Evolutionary conservation across 2,329 filamentous ascomycete species (phyloP).

Genomic region (Trichoderma koningii): DNA sequence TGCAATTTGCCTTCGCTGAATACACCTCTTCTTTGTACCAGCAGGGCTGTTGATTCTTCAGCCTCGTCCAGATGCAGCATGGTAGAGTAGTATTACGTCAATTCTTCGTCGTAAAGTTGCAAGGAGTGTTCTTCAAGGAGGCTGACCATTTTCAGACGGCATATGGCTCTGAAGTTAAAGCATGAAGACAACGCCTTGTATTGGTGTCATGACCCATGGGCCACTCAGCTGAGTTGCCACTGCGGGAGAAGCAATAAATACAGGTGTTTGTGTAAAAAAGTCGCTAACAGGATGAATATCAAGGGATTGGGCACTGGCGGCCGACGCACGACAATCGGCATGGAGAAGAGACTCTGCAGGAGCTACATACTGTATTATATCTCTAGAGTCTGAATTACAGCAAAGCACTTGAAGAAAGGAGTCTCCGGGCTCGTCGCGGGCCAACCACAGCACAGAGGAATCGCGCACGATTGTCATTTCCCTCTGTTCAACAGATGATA

Average conservation of each 20-base stretch:
- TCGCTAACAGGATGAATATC: background rate
- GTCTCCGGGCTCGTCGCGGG: background rate
- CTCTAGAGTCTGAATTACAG: background rate
- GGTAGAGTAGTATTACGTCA: background rate
- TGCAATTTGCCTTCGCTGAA: background rate
- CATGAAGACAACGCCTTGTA: background rate
- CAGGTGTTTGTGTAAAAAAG: background rate
- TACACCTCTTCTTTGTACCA: background rate
- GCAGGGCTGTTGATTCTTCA: background rate
- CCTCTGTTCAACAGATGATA: background rate
- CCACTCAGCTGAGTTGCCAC: background rate
- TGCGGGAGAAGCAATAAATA: background rate
- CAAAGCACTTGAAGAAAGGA: background rate
- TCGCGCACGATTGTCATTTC: background rate
- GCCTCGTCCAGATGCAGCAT: background rate
- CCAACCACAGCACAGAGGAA: background rate
- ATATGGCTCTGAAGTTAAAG: background rate
- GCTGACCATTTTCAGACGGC: background rate
- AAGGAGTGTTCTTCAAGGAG: background rate
- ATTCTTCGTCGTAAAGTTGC: background rate
- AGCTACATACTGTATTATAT: background rate
- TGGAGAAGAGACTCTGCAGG: background rate
- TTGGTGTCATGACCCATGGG: background rate
- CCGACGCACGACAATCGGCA: background rate
- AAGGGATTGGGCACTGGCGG: background rate